Evolutionary conservation across 2,329 filamentous ascomycete genomes (phyloP).

Genomic region (Diplocarpon mali): DNA sequence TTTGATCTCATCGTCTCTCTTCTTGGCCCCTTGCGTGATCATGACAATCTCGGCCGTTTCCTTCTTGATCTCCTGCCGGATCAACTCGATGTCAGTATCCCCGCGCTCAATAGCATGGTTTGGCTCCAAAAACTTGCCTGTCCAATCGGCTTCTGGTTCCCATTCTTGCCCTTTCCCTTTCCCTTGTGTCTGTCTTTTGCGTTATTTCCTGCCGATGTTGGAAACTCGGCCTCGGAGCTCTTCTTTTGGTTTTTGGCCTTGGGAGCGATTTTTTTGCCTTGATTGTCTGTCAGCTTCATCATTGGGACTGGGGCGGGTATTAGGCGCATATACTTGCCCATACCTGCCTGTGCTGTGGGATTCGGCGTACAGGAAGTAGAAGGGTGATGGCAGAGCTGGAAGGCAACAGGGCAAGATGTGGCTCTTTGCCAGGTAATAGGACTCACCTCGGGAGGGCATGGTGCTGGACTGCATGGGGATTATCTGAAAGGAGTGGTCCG

Average conservation of each 20-base stretch:
- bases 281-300: background rate
- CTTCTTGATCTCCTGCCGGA: background rate
- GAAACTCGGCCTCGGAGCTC: background rate
- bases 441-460: too few species aligned
- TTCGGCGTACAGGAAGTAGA: too few species aligned
- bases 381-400: too few species aligned
- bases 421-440: too few species aligned
- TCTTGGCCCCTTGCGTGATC: background rate
- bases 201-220: background rate
- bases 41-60: background rate
- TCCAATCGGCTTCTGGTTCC: background rate
- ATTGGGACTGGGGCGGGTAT: background rate
- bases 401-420: too few species aligned
- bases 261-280: background rate
- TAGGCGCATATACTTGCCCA: background rate
- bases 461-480: too few species aligned
- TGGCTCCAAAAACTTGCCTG: background rate
- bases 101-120: background rate
- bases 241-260: background rate
- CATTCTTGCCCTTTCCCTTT: background rate
- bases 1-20: background rate
- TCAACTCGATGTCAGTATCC: background rate
- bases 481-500: too few species aligned
- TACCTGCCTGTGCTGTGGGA: too few species aligned
- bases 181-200: conserved; percentile 1